Base-by-base conservation (phyloP, 1,284 basidiomycete species). In the Pseudozyma tsukubaensis region DNA sequence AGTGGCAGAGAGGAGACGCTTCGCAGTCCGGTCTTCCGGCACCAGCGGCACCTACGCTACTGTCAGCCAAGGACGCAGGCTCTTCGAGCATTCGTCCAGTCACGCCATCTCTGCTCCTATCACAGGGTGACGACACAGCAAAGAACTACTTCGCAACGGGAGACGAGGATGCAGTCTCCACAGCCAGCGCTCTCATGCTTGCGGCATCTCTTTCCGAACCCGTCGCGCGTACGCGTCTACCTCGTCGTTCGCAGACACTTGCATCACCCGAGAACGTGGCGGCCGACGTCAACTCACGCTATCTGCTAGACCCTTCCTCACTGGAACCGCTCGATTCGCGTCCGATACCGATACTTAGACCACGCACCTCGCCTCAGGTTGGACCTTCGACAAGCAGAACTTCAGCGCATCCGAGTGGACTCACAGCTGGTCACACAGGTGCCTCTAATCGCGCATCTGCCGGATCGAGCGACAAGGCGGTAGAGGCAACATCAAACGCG, bases 241-340 rank as follows among this genome's bases (percentile, higher is more conserved):
- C 55, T n/a, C 70, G 70, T 21, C 64, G 65, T 4, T 56, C 70
- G 7, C 65, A 65, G 61, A 68, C 71, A 4, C 55, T 73, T 12
- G 57, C 71, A 1, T 73, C 71, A 21, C 71, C 65, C 4, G 71
- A 62, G n/a, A 68, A 58, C n/a, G 55, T 65, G 14, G 71, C 61
- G 4, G 65, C 71, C 12, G 71, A 68, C 29, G 36, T 54, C 37
- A 50, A 51, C 10, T 42, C 61, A 18, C 60, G 49, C 1, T 37
- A 56, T 37, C 47, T 72, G 39, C 59, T 62, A 37, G 64, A 63
- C 19, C 63, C 63, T 5, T 59, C 62, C 10, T 47, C 54, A 12
- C 53, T 73, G 19, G 71, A 73, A 18, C 56, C 71, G 45, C 61
- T 73, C 29, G 71, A 73, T 32, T 47, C 71, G n/a, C 61, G 50